Percentiles rank a stretch among this genome's conserved stretches.
Conservation (phyloP, 2,329 filamentous ascomycete genomes). For the Arthroderma sp. region DNA sequence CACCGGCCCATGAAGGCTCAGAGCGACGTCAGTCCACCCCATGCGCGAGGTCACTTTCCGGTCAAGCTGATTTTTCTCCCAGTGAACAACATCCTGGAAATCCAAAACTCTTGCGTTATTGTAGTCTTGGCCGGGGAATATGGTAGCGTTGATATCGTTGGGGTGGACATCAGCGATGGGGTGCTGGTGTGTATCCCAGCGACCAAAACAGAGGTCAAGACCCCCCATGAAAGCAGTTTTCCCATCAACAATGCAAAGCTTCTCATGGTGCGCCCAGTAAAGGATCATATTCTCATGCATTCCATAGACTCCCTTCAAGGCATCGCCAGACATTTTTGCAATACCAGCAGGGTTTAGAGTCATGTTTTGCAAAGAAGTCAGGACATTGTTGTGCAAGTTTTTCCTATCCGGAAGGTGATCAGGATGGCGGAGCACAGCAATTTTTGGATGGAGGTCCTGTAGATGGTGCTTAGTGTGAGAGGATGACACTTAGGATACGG, state of each 20-base stretch:
- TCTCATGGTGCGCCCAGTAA: conserved; percentile 97
- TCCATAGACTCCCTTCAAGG: conserved; percentile 68
- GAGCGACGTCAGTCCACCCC: conserved; percentile 95
- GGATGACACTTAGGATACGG: conserved; percentile 40
- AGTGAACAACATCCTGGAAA: conserved; percentile 79
- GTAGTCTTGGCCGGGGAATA: conserved; percentile 94
- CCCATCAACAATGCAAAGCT: conserved; percentile 92
- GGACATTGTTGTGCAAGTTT: conserved; percentile 47
- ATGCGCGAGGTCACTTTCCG: conserved; percentile 88
- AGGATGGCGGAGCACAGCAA: conserved; percentile 79
- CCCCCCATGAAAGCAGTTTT: conserved; percentile 84
- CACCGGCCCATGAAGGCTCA: conserved; percentile 78
- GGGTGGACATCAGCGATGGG: conserved; percentile 78
- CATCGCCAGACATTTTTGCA: conserved; percentile 56
- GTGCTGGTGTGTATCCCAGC: conserved; percentile 84
- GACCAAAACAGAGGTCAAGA: conserved; percentile 85
- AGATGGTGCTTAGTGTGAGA: conserved; percentile 90
- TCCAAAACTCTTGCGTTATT: conserved; percentile 97
- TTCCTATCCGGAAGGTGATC: conserved; percentile 69
- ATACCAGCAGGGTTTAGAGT: conserved; percentile 42
- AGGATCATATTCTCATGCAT: conserved; percentile 74
- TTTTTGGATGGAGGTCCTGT: conserved; percentile 89
- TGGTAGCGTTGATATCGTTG: conserved; percentile 51
- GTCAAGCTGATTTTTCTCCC: conserved; percentile 83
- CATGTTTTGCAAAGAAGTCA: conserved; percentile 43